Percentiles rank a stretch among this genome's conserved stretches.
Evolutionary conservation across 306 rosid genomes (phyloP).

Genomic region (Crataegus laevigata): DNA sequence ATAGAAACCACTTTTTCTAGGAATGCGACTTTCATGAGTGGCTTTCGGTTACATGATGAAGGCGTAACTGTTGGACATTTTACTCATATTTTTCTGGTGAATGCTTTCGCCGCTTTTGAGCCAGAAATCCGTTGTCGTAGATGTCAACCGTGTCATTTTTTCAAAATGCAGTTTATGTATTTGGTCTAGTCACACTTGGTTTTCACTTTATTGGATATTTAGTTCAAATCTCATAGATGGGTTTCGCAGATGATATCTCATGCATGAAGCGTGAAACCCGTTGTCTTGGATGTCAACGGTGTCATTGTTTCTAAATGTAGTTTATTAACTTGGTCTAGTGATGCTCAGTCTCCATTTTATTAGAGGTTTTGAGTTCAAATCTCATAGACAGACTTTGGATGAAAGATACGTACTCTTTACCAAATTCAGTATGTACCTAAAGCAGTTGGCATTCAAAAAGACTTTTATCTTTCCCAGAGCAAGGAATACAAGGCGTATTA

Average conservation of each 20-base stretch:
- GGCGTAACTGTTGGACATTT: slow-evolving; percentile 32
- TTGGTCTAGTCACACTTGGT: too few species aligned
- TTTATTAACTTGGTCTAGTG: too few species aligned
- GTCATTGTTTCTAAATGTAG: background rate
- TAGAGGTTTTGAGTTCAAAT: too few species aligned
- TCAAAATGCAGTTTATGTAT: too few species aligned
- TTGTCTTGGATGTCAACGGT: background rate
- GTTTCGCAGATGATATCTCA: background rate
- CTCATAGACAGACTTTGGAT: too few species aligned
- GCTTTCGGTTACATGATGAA: background rate
- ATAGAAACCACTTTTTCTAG: slow-evolving; percentile 17
- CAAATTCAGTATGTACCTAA: too few species aligned
- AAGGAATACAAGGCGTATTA: too few species aligned
- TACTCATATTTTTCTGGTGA: slow-evolving; percentile 28
- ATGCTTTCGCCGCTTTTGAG: slow-evolving; percentile 28
- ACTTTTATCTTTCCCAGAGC: too few species aligned
- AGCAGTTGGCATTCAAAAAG: too few species aligned
- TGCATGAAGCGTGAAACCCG: background rate
- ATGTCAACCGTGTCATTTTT: too few species aligned
- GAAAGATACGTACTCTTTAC: too few species aligned
- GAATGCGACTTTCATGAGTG: slow-evolving; percentile 1
- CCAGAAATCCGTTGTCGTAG: slow-evolving; percentile 12
- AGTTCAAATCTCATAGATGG: slow-evolving; percentile 3
- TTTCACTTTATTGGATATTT: background rate
- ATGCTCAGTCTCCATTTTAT: too few species aligned